phyloP scores from a whole-genome alignment of 768 basidiomycete genomes.

The Termitomyces bulborhizus region DNA sequence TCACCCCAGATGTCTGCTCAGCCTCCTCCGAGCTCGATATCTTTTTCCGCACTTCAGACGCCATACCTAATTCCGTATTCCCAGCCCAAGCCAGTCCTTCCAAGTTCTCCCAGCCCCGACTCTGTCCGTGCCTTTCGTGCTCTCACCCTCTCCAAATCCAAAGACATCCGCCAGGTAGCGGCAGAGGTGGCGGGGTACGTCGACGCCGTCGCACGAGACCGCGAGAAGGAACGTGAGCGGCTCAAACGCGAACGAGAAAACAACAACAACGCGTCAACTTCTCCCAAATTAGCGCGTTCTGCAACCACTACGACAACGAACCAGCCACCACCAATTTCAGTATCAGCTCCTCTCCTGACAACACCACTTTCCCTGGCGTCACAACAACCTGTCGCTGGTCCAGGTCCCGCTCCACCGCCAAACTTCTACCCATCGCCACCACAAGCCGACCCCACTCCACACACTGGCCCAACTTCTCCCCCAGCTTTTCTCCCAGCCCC shows the following conservation, averaged over 20 bases:
- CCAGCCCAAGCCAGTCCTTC: conserved; percentile 23
- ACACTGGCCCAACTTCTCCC: conserved; percentile 20
- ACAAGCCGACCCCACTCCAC: conserved; percentile 31
- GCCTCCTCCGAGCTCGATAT: not conserved
- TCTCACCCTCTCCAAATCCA: conserved; percentile 45
- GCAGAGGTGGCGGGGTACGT: conserved; percentile 64
- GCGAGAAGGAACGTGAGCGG: conserved; percentile 73
- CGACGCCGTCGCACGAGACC: conserved; percentile 67
- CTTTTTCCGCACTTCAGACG: not conserved
- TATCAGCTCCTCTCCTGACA: conserved; percentile 5
- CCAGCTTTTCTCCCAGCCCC: conserved; percentile 2
- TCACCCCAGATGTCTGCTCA: conserved; percentile 26
- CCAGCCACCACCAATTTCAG: conserved; percentile 13
- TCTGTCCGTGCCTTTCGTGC: conserved; percentile 40
- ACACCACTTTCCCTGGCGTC: conserved; percentile 6
- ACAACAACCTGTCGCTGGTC: conserved; percentile 5
- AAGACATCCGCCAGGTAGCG: conserved; percentile 48
- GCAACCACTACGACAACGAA: conserved; percentile 17
- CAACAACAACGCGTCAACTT: not conserved
- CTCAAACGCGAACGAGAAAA: conserved; percentile 61
- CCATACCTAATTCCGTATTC: not conserved
- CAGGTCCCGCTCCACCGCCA: conserved; percentile 17
- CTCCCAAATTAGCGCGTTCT: conserved; percentile 23
- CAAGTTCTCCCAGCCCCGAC: conserved; percentile 19
- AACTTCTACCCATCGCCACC: conserved; percentile 63